Evolutionary conservation across 1,284 basidiomycete species (phyloP), one percentile per base, ranked within the genome.

Genomic region (Naganishia sp.): DNA sequence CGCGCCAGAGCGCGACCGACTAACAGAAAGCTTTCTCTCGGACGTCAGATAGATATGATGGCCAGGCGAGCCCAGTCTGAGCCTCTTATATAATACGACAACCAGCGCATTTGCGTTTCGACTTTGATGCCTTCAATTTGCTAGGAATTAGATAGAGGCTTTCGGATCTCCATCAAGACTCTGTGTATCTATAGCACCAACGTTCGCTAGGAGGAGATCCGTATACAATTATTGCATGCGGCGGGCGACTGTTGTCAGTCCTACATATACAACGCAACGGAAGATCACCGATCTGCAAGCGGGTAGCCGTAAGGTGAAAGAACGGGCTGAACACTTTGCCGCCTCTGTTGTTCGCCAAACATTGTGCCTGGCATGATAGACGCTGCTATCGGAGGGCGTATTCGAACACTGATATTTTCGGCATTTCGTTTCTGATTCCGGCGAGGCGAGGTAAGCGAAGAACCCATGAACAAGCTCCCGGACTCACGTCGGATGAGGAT

Each of bases 1-100:
- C 17, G 2, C 2, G 32, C 52, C 5, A 54, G 21, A 18, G 21
- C 25, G 11, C 25, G 1, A 2, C 52, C 6, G 28, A 28, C 21
- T 32, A 18, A 45, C 23, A 47, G 51, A 42, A 66, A 46, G 31
- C 13, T 43, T 6, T 66, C 65, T 7, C 52, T 57, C 46, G 65
- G 65, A 32, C 45, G 54, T 18, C 57, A 46, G 17, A 43, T 66
- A 21, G 65, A 66, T 47, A 28, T 32, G 28, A 50, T 66, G 41
- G 39, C 56, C 18, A 43, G 65, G 35, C 39, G 65, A 46, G 65
- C 65, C 21, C 65, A 66, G 57, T 66, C 65, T n/a, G 65, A 66
- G 50, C 65, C 65, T 18, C 65, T 47, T 6, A 18, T 61, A 23
- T 61, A 43, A 32, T 13, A 25, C 45, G 11, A 28, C 25, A 25